A percentile compares a stretch with the other conserved stretches of the same genome.
phyloP scores from a whole-genome alignment of 768 basidiomycete genomes.

The Trametes punicea region DNA sequence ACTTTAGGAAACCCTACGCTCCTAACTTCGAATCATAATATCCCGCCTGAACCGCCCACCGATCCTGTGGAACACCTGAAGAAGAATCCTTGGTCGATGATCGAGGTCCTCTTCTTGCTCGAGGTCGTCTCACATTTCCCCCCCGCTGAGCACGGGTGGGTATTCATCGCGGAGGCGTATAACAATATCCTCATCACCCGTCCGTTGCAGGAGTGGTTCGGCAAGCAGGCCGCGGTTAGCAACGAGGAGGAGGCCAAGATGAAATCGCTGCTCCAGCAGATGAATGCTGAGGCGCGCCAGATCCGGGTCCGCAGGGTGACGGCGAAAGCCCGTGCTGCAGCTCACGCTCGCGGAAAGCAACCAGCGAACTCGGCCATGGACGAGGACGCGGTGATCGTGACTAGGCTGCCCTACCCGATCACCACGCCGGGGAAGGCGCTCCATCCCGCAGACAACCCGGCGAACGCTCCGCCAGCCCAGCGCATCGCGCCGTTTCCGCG shows the following conservation, averaged over 20 bases:
- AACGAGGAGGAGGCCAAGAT: constrained; percentile 16
- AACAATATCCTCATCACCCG: constrained; percentile 21
- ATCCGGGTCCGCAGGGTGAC: not conserved
- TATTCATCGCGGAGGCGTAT: constrained; percentile 19
- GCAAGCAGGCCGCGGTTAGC: constrained; percentile 7
- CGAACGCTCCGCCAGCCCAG: constrained; percentile 1
- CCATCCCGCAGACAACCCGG: not conserved
- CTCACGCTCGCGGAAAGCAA: constrained; percentile 10
- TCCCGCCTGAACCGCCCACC: constrained; percentile 12
- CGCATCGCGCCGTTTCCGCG: constrained; percentile 10
- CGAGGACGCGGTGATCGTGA: constrained; percentile 8
- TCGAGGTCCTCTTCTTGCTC: constrained; percentile 18
- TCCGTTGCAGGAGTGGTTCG: constrained; percentile 19
- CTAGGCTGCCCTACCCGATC: constrained; percentile 8
- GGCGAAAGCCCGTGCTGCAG: constrained; percentile 10
- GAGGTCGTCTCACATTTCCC: constrained; percentile 17
- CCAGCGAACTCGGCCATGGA: not conserved
- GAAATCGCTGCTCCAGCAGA: constrained; percentile 3
- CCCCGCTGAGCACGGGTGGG: constrained; percentile 15
- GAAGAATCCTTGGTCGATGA: constrained; percentile 16
- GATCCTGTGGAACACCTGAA: constrained; percentile 7
- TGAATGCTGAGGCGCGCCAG: constrained; percentile 6
- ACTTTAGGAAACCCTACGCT: not conserved
- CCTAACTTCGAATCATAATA: not conserved
- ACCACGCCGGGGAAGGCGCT: not conserved